Evolutionary conservation across 1,284 basidiomycete species (phyloP).

Genomic region (Naganishia sp.): DNA sequence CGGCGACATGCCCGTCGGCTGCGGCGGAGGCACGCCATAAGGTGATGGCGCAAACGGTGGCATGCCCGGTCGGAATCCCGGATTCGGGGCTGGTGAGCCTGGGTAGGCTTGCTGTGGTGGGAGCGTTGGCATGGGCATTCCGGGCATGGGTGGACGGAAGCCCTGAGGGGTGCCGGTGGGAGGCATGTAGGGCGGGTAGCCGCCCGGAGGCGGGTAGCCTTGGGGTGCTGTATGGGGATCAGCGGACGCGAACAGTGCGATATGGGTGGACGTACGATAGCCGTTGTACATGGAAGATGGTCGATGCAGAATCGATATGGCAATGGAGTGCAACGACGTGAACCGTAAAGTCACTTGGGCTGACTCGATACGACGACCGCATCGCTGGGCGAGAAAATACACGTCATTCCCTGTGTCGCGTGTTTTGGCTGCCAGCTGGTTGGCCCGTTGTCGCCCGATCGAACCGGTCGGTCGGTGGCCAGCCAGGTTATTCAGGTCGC

Average conservation of each 20-base stretch:
- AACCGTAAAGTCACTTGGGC: background rate
- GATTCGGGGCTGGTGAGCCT: constrained; percentile 34
- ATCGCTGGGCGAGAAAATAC: background rate
- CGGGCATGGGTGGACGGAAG: constrained; percentile 28
- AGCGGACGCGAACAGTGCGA: background rate
- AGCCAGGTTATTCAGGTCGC: background rate
- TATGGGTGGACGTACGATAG: constrained; percentile 32
- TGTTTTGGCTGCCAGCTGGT: background rate
- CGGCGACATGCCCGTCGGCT: constrained; percentile 4
- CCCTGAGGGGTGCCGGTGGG: constrained; percentile 10
- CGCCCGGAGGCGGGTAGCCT: constrained; percentile 35
- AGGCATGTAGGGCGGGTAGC: constrained; percentile 33
- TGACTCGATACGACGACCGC: too few species aligned
- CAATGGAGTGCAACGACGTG: background rate
- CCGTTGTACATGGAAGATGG: constrained; percentile 35
- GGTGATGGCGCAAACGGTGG: constrained; percentile 18
- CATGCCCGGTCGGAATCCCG: constrained; percentile 32
- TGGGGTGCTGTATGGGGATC: constrained; percentile 15
- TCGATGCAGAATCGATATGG: background rate
- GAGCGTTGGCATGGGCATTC: constrained; percentile 31
- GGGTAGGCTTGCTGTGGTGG: constrained; percentile 24
- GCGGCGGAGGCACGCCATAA: constrained; percentile 1
- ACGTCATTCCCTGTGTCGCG: background rate
- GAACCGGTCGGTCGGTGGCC: background rate
- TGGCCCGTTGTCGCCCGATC: constrained; percentile 9